A percentile compares a stretch with the other conserved stretches of the same genome.
These are phyloP conservation scores for Acacia melanoxylon DNA, from an alignment of 306 rosid genomes.

Conservation along the genomic window DNA sequence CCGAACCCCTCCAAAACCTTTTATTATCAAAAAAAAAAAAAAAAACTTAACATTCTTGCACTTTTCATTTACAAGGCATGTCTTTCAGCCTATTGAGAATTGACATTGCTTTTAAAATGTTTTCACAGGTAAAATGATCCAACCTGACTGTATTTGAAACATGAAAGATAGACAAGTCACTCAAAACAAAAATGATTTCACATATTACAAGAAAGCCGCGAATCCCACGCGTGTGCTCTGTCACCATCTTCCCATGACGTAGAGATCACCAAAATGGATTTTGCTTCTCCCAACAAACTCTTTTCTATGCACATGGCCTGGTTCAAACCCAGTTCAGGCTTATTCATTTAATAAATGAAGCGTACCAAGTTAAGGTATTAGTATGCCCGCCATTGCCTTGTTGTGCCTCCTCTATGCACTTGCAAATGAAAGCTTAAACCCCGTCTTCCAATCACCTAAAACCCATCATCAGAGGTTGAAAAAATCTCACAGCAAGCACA, in stretches of 20 bases:
- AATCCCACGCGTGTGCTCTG: not conserved
- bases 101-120: not conserved
- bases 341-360: not conserved
- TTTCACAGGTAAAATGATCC: not conserved
- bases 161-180: not conserved
- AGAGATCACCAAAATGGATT: too few species aligned
- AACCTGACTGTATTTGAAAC: not conserved
- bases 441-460: constrained; percentile 38
- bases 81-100: not conserved
- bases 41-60: not conserved
- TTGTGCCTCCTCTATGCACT: not conserved
- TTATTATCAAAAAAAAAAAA: too few species aligned
- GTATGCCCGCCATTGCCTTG: not conserved
- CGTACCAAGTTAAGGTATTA: too few species aligned
- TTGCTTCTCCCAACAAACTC: too few species aligned
- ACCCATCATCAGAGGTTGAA: constrained; percentile 26
- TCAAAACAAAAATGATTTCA: not conserved
- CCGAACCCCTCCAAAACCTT: too few species aligned
- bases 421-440: not conserved
- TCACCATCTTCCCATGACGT: not conserved
- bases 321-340: not conserved
- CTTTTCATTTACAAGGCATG: not conserved
- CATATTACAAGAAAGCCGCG: too few species aligned
- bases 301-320: too few species aligned
- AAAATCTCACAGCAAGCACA: constrained; percentile 12